Percentiles rank a stretch among this genome's conserved stretches.
These are phyloP conservation scores for Gnomoniopsis sp. DNA, from an alignment of 2,329 filamentous ascomycete species.

Conservation along the genomic window DNA sequence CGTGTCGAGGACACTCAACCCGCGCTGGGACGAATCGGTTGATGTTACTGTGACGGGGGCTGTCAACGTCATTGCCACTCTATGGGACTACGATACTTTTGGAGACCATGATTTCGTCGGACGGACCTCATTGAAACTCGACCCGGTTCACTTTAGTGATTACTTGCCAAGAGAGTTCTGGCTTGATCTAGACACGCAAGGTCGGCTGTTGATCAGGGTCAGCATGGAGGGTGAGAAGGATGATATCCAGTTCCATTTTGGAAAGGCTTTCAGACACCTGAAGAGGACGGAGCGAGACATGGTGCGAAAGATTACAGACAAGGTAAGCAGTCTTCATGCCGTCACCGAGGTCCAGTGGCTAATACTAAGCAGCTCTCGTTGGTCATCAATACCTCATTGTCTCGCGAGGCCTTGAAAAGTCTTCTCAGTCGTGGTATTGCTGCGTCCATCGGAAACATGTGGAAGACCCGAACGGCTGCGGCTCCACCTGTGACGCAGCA, in stretches of 20 bases:
- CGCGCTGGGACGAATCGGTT: slow-evolving; percentile 94
- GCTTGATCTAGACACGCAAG: slow-evolving; percentile 95
- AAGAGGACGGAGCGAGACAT: slow-evolving; percentile 97
- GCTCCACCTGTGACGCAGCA: slow-evolving; percentile 59
- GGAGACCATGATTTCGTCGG: slow-evolving; percentile 98
- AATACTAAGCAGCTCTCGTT: slow-evolving; percentile 65
- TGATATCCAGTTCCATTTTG: slow-evolving; percentile 98
- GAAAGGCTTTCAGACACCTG: slow-evolving; percentile 90
- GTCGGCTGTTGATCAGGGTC: slow-evolving; percentile 80
- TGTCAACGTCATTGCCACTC: slow-evolving; percentile 91
- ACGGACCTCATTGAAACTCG: slow-evolving; percentile 94
- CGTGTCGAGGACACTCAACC: slow-evolving; percentile 85
- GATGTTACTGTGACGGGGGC: slow-evolving; percentile 92
- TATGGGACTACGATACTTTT: slow-evolving; percentile 98
- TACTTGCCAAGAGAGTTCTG: slow-evolving; percentile 96
- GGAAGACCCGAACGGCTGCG: slow-evolving; percentile 57
- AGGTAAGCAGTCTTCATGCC: slow-evolving; percentile 55
- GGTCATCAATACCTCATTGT: slow-evolving; percentile 88
- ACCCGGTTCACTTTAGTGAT: slow-evolving; percentile 94
- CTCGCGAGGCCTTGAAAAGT: slow-evolving; percentile 71
- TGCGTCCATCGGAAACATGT: slow-evolving; percentile 69
- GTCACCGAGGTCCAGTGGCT: background rate
- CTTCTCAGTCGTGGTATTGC: slow-evolving; percentile 69
- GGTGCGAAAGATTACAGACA: slow-evolving; percentile 97
- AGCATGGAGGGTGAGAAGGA: slow-evolving; percentile 99